Base-by-base conservation (phyloP, 129 eudicot species). In the Artemisia tridentata region DNA sequence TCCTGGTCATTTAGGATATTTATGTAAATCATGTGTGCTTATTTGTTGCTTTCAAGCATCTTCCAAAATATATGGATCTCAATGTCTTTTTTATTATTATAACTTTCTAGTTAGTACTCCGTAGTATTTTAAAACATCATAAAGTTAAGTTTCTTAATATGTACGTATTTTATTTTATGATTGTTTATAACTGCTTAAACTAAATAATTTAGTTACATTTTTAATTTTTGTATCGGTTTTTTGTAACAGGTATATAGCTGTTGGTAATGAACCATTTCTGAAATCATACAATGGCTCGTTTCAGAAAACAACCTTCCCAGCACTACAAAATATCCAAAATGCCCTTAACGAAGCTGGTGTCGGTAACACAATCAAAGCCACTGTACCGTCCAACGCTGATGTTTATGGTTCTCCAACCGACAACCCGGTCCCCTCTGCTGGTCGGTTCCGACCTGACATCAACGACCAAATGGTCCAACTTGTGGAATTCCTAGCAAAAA, bases 231-330 rank as follows among this genome's bases (percentile, higher is more conserved):
- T 61, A 7, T 15, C 45, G 2, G 10, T 60, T 27, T 72, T 17
- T 46, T 76, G 77, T 76, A 60, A 71, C 95, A 92, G 98, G 75
- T 89, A 92, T 45, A 90, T 92, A 3, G 98, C 96, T 21, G 92
- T 91, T 4, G 97, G 97, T 43, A 91, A 91, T 65, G 97, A 91
- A 73, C 97, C 97, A 21, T 91, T 91, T 75, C 83, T 91, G 18
- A 78, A 77, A 57, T 57, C 91, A 25, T 91, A 91, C 82, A 88
- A 91, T 72, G 74, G 78, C 18, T 81, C 97, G 31, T 87, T 81
- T 50, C 12, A 82, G 19, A 80, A 83, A 67, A 67, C 77, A 11
- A 91, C 95, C 31, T 88, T 88, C 66, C 97, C 97, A 45, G 97
- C 95, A 27, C 90, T 91, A 53, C 83, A 71, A 34, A 91, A 91